These are phyloP conservation scores for Ophiosphaerella narmari DNA, from an alignment of 2,329 filamentous ascomycete species.

Conservation along the genomic window DNA sequence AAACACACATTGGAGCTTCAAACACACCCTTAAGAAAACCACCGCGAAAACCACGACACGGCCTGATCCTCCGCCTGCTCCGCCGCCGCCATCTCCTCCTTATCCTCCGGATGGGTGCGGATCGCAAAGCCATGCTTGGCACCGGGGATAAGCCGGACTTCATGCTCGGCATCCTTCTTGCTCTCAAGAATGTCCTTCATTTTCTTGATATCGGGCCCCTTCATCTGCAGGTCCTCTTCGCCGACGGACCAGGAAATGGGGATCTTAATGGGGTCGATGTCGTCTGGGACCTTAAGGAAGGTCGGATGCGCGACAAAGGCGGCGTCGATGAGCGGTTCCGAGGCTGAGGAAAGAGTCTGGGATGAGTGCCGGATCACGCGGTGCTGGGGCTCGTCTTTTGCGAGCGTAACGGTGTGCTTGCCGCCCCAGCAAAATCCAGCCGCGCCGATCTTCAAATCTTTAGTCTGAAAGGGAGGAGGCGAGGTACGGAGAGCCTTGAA, in stretches of 20 bases:
- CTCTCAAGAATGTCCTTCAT: background rate
- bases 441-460: background rate
- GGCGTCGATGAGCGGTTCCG: slow-evolving; percentile 1
- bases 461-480: background rate
- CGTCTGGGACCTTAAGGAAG: background rate
- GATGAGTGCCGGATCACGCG: slow-evolving; percentile 1
- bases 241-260: slow-evolving; percentile 1
- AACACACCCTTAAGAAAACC: background rate
- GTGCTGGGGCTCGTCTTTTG: background rate
- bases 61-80: background rate
- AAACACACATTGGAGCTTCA: too few relatives aligned
- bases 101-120: background rate
- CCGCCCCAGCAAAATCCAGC: background rate
- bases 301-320: slow-evolving; percentile 1
- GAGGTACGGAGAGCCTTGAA: slow-evolving; percentile 1
- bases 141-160: background rate
- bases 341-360: background rate
- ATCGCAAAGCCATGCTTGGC: background rate
- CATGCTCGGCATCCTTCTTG: background rate
- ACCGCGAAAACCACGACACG: background rate
- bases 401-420: background rate
- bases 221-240: background rate
- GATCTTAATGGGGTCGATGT: background rate
- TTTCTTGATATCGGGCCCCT: background rate
- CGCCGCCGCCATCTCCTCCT: background rate